Evolutionary conservation across 768 basidiomycete genomes (phyloP), one percentile per base, ranked within the genome.

Genomic region (Trametes coccinea): DNA sequence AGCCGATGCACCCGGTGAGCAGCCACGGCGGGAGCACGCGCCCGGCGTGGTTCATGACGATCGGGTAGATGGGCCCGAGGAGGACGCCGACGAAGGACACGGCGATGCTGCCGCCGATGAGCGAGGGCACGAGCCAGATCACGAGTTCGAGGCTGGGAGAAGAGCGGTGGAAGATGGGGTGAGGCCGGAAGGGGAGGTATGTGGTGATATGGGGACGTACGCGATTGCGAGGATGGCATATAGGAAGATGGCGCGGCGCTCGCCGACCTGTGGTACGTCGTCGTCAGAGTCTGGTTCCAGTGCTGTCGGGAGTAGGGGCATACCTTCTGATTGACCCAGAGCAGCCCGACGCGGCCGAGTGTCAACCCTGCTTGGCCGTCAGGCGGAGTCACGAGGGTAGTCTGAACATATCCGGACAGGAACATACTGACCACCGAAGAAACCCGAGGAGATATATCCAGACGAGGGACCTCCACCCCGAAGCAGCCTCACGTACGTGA

Each of bases 71-170:
- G 30, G 80, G 82, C 0, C 82, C 83, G 31, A 84, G 72, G 40
- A 81, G 66, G 17, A 85, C 54, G 41, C 88, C 87, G 33, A 86
- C 74, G 40, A 89, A 71, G 1, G 84, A 75, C 48, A 83, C 79
- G 11, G 80, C 77, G 7, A 88, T 73, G 0, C 83, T 86, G 44
- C 79, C 79, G n/a, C 79, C 82, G 29, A 85, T 70, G 39, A 89
- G 71, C 4, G 76, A 78, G 0, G 82, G 82, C 0, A 82, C 81
- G 3, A 82, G 73, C 87, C 88, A 89, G 6, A 88, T 74, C 33
- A 82, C 71, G 39, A 88, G 66, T 65, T 87, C 81, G 27, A 88
- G 73, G 13, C 79, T 84, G 61, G 48, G 40, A 14, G 14, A n/a
- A 2, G 30, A 71, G 73, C 13, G 66, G 63, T 7, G 2, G 10